These are phyloP conservation scores for Raphanus hybrid DNA, from an alignment of 441 rosid species.

Conservation along the genomic window DNA sequence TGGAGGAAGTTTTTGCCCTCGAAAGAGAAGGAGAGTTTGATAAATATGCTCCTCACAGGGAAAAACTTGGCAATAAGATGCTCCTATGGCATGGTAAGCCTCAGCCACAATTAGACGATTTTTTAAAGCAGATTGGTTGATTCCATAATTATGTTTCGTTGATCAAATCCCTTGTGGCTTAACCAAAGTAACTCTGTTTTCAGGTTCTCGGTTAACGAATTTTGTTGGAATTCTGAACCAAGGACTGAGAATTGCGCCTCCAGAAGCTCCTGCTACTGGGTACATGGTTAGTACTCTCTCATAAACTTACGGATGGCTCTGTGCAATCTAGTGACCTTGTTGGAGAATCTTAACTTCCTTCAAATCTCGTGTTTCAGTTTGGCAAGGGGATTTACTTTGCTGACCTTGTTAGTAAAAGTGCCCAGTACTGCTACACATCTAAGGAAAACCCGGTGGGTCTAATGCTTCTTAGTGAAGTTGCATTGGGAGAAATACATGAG, in stretches of 20 bases:
- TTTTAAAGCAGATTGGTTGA: conserved; percentile 12
- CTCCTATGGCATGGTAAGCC: conserved; percentile 93
- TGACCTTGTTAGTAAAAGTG: conserved; percentile 99
- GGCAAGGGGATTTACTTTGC: conserved; percentile 98
- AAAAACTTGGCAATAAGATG: conserved; percentile 84
- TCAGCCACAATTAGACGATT: conserved; percentile 7
- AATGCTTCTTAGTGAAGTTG: conserved; percentile 95
- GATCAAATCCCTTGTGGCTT: conserved; percentile 5
- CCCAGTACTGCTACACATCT: conserved; percentile 90
- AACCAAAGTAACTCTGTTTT: conserved; percentile 24
- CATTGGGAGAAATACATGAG: conserved; percentile 82
- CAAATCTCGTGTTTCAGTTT: conserved; percentile 58
- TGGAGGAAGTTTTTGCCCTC: conserved; percentile 91
- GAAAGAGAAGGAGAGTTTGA: conserved; percentile 93
- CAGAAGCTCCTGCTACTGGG: conserved; percentile 99
- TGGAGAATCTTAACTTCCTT: conserved; percentile 19
- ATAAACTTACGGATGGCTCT: neutral
- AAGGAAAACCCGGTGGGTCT: conserved; percentile 88
- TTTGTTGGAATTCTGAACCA: conserved; percentile 98
- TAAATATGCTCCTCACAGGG: conserved; percentile 71
- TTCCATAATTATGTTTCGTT: neutral
- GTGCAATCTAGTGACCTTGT: conserved; percentile 6
- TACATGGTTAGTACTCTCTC: conserved; percentile 78
- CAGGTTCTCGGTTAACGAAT: conserved; percentile 96
- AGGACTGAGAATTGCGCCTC: conserved; percentile 98